Evolutionary conservation across 2,329 filamentous ascomycete genomes (phyloP), one percentile per base, ranked within the genome.

Genomic region (Shiraia bambusicola): DNA sequence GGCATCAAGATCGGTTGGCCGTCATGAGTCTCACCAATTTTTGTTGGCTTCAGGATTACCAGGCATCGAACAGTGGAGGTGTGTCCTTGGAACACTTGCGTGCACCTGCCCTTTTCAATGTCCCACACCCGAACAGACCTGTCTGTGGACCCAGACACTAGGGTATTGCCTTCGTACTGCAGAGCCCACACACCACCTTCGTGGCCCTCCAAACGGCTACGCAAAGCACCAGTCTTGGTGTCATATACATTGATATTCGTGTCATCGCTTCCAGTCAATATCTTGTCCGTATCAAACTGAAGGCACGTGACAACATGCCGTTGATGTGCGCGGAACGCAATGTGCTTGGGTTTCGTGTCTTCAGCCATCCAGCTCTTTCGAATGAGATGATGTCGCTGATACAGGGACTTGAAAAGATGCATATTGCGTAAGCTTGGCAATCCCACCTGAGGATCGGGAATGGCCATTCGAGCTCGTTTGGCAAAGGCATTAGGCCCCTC

Each of bases 111-210:
- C 58, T 86, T 86, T 62, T 95, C 89, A 50, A 98, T 96, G 65
- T 98, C 92, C 93, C 93, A 98, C 0, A 98, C 92, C n/a, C 93
- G 84, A n/a, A 98, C 93, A 9, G 93, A 95, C 33, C 93, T 80
- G 69, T 98, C 93, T 0, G 93, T 98, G 6, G 91, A 96, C 2
- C 93, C 93, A 12, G 93, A 98, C 2, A 98, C 93, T 14, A 98
- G 74, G 12, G 88, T 89, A 63, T 97, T 96, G 36, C 91, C 92
- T 63, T 96, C 86, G 64, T 97, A 98, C 67, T 97, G 91, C 38
- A 98, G 73, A 22, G 93, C 93, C 93, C 93, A 98, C 1, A 98
- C 93, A 32, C 93, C 93, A 25, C 93, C 93, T 68, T 98, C 93
- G 56, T 98, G 93, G 2, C 93, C 93, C 59, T 91, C 86, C 2